These are phyloP conservation scores for Saprolegnia parasitica DNA, from an alignment of 352 stramenopile species.

Conservation along the genomic window DNA sequence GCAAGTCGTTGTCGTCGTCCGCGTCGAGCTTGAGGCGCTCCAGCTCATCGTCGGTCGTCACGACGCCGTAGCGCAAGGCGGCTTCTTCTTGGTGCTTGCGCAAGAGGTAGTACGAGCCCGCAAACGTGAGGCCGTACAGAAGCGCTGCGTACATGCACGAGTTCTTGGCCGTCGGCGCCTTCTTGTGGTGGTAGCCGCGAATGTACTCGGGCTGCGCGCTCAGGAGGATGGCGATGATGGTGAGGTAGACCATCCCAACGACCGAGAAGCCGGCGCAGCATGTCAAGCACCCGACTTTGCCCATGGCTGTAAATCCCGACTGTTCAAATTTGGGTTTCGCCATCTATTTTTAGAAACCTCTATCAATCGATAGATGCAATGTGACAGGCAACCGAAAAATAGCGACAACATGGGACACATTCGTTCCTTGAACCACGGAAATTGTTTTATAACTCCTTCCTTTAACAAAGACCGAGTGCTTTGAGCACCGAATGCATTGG, in stretches of 20 bases:
- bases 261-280: slow-evolving; percentile 17
- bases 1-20: slow-evolving; percentile 6
- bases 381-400: too few relatives aligned
- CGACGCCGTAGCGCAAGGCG: background rate
- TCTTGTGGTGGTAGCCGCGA: slow-evolving; percentile 4
- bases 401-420: too few relatives aligned
- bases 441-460: too few relatives aligned
- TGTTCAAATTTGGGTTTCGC: background rate
- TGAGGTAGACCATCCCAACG: slow-evolving; percentile 4
- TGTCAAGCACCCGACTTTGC: slow-evolving; percentile 8
- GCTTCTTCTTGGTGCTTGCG: background rate
- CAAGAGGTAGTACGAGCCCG: background rate
- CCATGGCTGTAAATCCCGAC: background rate
- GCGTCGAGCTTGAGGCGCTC: background rate
- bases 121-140: slow-evolving; percentile 5
- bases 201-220: slow-evolving; percentile 13
- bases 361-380: background rate
- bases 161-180: background rate
- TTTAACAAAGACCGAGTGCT: too few relatives aligned
- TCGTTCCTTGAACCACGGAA: too few relatives aligned
- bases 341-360: background rate
- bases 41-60: background rate
- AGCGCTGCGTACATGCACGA: background rate
- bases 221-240: slow-evolving; percentile 7
- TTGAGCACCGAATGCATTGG: too few relatives aligned